Base-by-base conservation (phyloP, 441 rosid genomes). In the Croton setiger region DNA sequence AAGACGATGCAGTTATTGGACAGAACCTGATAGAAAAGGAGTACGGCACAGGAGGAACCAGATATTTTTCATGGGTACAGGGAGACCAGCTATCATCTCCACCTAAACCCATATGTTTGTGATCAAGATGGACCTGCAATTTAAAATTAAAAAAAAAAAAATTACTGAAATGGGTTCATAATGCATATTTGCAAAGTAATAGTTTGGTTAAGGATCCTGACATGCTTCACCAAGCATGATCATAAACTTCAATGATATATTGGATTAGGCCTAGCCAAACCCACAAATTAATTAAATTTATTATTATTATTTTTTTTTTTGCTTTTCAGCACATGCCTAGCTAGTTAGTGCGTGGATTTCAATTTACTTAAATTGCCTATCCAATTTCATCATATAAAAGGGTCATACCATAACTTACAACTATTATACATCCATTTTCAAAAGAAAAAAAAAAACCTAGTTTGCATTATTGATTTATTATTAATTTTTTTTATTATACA, bases 71-170 rank as follows among this genome's bases (percentile, higher is more conserved):
- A 7, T 95, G 96, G 66, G 87, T 90, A 64, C 85, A 73, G 0
- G 96, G 97, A 1, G 91, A 77, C 99, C 99, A 95, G 77, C 99
- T 95, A 84, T 90, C 99, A 44, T 95, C 99, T 73, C 99, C 98
- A 4, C 87, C 98, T 15, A 92, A 10, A 1, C 99, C 99, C 98
- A 92, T 95, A 80, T 95, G 99, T 79, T 86, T 90, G 81, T 95
- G 98, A 82, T 92, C 99, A 33, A 95, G 92, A 81, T 95, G 99
- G 64, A 95, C 99, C 99, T 94, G 75, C 63, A 79, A 68, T 27
- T 31, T 55, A n/a, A n/a, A n/a, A n/a, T n/a, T 55, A 61, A 67
- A 41, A 69, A 71, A 45, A 27, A 15, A 1, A 21, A 49, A 61
- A 20, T 68, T 39, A 39, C 43, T 39, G 43, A 9, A 39, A 39